Base-by-base conservation (phyloP, 2,329 filamentous ascomycete species). In the Diaporthe ilicicola region DNA sequence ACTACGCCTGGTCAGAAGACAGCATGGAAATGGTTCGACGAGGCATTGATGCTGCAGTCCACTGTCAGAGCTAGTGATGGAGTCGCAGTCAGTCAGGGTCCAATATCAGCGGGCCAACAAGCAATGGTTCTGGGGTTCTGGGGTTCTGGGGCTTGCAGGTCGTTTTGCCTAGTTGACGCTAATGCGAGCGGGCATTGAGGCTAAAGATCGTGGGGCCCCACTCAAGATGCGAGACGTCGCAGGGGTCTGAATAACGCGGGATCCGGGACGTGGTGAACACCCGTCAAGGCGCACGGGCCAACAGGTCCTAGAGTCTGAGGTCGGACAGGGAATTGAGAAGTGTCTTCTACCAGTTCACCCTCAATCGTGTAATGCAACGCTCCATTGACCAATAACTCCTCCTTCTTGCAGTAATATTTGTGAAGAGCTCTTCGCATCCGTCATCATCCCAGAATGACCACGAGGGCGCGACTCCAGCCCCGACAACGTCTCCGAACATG, bases 401-500 rank as follows among this genome's bases (percentile, higher is more conserved):
- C 1, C 51, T 32, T 32, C 24, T 3, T 3, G 37, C 46, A 10
- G 6, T 19, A 22, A 24, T 13, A 10, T 15, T 29, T 29, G 4
- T 3, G 42, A 29, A 39, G 22, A 10, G 5, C 15, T 9, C 24
- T 19, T 59, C 1, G 13, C 29, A 17, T 22, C 32, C 53, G 4
- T 39, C n/a, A 37, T 3, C 34, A 19, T 46, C 42, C 29, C 71
- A 73, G 71, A 44, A 73, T 73, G 69, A 67, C 51, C 59, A 69
- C 50, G 46, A 69, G 44, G 42, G 15, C 42, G 46, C 55, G 17
- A 37, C 32, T 48, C n/a, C 56, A 53, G 34, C 24, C 27, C 34
- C 69, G 51, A 71, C 24, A 65, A 71, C 71, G 51, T 51, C 44
- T 64, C 44, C 50, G n/a, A 73, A 61, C 64, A 73, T 73, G 71